Evolutionary conservation across 1,139 yeast genomes (phyloP), one percentile per base, ranked within the genome.

Genomic region (Pichia sp.): DNA sequence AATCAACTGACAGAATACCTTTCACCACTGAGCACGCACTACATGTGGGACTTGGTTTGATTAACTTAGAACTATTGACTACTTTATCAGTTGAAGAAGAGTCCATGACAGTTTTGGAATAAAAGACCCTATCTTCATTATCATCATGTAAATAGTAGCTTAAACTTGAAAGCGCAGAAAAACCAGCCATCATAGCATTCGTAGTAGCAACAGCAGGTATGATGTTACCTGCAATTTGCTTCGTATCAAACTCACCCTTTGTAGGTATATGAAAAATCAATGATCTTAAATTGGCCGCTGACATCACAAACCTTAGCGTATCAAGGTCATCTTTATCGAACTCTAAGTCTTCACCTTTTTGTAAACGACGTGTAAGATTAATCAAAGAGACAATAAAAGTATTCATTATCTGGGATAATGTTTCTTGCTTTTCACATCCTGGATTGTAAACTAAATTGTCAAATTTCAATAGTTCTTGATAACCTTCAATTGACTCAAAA

Each of bases 141-240:
- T 20, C 31, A 1, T 34, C 34, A 10, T 44, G 25, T 3, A 40
- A n/a, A 54, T 79, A 72, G 36, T 73, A 72, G 41, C 77, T 74
- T 40, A 85, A 63, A 0, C 89, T 82, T 41, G 78, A 80, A 42
- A 89, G 59, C 12, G 88, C 79, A 21, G 94, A 82, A 47, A 88
- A 73, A 0, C 98, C 98, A 0, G 96, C 89, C 48, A 91, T 80
- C 18, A 91, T 81, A 1, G 98, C 97, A 60, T 93, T 93, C 10
- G 97, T 91, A 2, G 98, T 91, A 11, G 98, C 98, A 52, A 93
- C 89, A 0, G 98, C 98, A 0, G 99, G 98, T 39, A 93, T 91
- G 54, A 93, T 93, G 59, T 91, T 91, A 9, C 99, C 99, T 0
- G 98, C 98, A 52, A 89, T 88, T 58, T 93, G 78, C 60, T 93